phyloP scores from a whole-genome alignment of 2,329 filamentous ascomycete genomes.

The Fusarium sublunatum region DNA sequence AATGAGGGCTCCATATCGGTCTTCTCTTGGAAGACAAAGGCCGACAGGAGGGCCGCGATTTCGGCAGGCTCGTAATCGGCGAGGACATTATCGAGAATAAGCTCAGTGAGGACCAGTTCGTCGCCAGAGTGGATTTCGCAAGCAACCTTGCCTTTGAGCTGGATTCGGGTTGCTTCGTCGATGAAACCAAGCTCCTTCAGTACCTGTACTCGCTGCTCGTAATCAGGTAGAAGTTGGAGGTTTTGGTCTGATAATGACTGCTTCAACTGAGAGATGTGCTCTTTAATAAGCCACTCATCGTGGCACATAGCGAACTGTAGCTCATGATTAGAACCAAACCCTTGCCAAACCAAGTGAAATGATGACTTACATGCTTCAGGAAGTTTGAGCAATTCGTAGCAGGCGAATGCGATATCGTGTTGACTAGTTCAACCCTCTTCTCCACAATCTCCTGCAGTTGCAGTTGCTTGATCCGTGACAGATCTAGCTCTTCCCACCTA shows the following conservation, averaged over 20 bases:
- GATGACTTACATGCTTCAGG: slow-evolving; percentile 81
- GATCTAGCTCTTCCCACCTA: slow-evolving; percentile 86
- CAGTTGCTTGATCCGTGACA: slow-evolving; percentile 84
- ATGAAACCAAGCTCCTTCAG: slow-evolving; percentile 93
- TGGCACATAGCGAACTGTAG: slow-evolving; percentile 91
- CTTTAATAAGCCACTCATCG: slow-evolving; percentile 95
- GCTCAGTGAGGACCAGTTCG: slow-evolving; percentile 93
- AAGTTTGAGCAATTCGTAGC: slow-evolving; percentile 81
- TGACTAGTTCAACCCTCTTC: slow-evolving; percentile 72
- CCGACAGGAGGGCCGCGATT: slow-evolving; percentile 91
- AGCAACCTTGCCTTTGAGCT: slow-evolving; percentile 97
- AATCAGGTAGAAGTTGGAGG: slow-evolving; percentile 93
- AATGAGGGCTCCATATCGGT: slow-evolving; percentile 84
- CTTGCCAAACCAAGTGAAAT: not conserved
- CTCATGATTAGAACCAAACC: slow-evolving; percentile 53
- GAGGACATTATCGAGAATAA: slow-evolving; percentile 95
- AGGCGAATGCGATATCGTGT: slow-evolving; percentile 70
- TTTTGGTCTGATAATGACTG: slow-evolving; percentile 96
- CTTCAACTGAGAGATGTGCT: slow-evolving; percentile 88
- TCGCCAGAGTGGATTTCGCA: slow-evolving; percentile 98
- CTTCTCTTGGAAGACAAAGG: slow-evolving; percentile 98
- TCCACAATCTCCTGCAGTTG: slow-evolving; percentile 82
- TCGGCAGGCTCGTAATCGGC: slow-evolving; percentile 96
- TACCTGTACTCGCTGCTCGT: slow-evolving; percentile 93
- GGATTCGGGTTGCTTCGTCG: slow-evolving; percentile 85